Conservation (phyloP, 306 rosid species). For the Rosa rugosa region DNA sequence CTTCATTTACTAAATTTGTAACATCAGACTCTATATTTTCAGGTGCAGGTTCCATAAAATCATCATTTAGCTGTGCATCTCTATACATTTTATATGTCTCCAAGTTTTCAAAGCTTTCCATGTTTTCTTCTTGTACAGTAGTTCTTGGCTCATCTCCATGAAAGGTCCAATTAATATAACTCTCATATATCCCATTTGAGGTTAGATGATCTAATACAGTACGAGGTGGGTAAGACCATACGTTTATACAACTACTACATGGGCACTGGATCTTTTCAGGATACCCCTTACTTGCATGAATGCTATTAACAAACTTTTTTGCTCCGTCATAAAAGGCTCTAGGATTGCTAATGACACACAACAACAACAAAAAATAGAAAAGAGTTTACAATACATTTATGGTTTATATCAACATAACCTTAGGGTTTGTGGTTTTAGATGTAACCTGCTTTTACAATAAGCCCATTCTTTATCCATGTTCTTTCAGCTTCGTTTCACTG, state of each 20-base stretch:
- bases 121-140: not conserved
- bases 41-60: not conserved
- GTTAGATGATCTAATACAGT: not conserved
- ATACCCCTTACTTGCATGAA: not conserved
- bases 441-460: no score
- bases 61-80: not conserved
- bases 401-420: no score
- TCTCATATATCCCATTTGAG: not conserved
- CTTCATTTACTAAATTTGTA: not conserved
- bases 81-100: not conserved
- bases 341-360: not conserved
- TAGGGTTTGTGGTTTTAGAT: no score
- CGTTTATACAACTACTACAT: not conserved
- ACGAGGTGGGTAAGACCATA: not conserved
- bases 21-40: not conserved
- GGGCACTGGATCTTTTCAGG: not conserved
- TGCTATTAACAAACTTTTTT: not conserved
- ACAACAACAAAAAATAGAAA: not conserved
- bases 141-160: no score
- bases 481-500: no score
- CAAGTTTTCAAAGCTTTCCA: not conserved
- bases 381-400: no score
- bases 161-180: no score
- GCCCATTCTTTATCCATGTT: no score
- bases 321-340: not conserved